Conservation (phyloP, 192 early-diverging fungal species). For the Gamsiella multidivaricata region DNA sequence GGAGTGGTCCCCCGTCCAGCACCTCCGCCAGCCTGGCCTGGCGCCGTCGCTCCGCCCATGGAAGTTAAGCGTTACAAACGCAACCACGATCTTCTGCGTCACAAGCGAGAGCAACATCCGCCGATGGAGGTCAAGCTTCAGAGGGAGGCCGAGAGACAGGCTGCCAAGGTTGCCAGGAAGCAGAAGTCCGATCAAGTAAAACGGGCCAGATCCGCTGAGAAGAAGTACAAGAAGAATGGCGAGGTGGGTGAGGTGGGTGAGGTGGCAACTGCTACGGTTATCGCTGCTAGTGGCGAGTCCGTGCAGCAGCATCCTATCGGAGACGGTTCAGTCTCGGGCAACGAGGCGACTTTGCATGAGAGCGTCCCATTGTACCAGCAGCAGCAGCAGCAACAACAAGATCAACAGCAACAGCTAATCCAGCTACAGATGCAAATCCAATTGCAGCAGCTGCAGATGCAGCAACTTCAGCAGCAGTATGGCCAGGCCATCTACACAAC, state of each 20-base stretch:
- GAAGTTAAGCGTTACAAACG: constrained; percentile 46
- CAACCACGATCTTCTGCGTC: constrained; percentile 42
- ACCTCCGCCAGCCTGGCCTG: background rate
- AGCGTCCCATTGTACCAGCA: no score
- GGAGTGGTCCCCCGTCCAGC: background rate
- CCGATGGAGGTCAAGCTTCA: constrained; percentile 25
- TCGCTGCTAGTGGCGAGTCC: background rate
- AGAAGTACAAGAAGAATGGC: background rate
- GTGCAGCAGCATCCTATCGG: no score
- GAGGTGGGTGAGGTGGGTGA: background rate
- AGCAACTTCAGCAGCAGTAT: background rate
- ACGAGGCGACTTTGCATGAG: no score
- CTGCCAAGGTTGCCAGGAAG: background rate
- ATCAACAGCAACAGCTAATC: no score
- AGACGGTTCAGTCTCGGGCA: no score
- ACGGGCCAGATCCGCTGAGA: no score
- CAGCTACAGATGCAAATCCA: background rate
- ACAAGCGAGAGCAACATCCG: constrained; percentile 45
- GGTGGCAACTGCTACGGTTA: background rate
- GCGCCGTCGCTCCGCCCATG: background rate
- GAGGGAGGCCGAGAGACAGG: background rate
- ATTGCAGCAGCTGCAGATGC: background rate
- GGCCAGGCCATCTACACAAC: background rate
- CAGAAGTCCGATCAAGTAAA: background rate
- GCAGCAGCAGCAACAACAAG: no score